Conservation (phyloP, 345 rosid species). For the Hibiscus trionum region DNA sequence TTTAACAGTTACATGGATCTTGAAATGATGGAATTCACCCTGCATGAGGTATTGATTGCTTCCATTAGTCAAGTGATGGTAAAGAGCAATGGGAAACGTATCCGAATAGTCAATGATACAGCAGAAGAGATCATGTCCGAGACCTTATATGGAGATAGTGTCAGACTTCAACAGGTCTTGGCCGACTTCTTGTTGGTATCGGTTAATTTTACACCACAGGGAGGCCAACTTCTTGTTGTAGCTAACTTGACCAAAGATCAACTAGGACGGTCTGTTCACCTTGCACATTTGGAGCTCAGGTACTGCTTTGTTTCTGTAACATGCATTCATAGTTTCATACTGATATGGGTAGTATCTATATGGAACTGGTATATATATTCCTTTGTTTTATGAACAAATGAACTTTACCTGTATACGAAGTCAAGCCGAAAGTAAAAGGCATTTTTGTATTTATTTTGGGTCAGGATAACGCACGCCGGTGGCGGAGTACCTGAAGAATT, state of each 20-base stretch:
- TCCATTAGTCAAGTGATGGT: constrained; percentile 73
- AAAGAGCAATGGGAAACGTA: constrained; percentile 58
- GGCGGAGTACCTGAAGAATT: constrained; percentile 66
- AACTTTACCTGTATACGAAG: not conserved
- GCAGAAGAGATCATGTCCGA: constrained; percentile 52
- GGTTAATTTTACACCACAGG: constrained; percentile 52
- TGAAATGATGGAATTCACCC: constrained; percentile 73
- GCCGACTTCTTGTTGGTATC: constrained; percentile 68
- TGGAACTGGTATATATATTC: not conserved
- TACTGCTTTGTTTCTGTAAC: constrained; percentile 17
- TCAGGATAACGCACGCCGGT: constrained; percentile 70
- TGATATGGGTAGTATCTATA: not conserved
- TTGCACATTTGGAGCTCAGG: constrained; percentile 74
- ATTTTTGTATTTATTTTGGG: not conserved
- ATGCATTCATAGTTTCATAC: not conserved
- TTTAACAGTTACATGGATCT: constrained; percentile 59
- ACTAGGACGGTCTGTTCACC: constrained; percentile 71
- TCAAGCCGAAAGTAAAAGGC: not conserved
- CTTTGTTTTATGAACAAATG: not conserved
- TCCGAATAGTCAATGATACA: constrained; percentile 45
- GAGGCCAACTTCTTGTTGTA: constrained; percentile 49
- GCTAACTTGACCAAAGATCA: constrained; percentile 62
- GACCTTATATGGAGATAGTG: constrained; percentile 74
- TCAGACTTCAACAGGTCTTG: constrained; percentile 83
- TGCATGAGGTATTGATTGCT: constrained; percentile 50